These are phyloP conservation scores for Aspergillus sp. DNA, from an alignment of 2,329 filamentous ascomycete genomes.

Conservation along the genomic window DNA sequence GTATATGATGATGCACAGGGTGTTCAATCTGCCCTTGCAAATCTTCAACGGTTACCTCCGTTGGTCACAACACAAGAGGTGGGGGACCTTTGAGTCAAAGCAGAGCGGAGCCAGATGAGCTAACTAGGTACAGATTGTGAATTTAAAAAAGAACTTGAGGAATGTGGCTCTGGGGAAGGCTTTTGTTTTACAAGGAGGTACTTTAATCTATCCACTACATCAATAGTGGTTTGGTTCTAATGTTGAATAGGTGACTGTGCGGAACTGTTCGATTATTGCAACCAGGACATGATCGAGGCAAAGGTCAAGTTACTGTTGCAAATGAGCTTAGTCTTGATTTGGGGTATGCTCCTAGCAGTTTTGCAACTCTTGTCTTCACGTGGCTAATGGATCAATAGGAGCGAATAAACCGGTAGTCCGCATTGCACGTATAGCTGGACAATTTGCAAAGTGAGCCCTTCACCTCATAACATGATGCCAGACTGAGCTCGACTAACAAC, in stretches of 20 bases:
- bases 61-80: slow-evolving; percentile 45
- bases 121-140: slow-evolving; percentile 53
- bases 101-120: slow-evolving; percentile 4
- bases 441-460: slow-evolving; percentile 72
- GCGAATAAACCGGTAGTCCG: slow-evolving; percentile 77
- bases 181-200: slow-evolving; percentile 87
- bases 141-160: slow-evolving; percentile 70
- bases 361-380: background rate
- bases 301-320: slow-evolving; percentile 96
- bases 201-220: slow-evolving; percentile 3
- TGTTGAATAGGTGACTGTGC: slow-evolving; percentile 67
- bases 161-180: slow-evolving; percentile 88
- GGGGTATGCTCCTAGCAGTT: slow-evolving; percentile 54
- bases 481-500: background rate
- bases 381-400: slow-evolving; percentile 21
- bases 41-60: slow-evolving; percentile 42
- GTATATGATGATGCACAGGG: slow-evolving; percentile 39
- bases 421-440: slow-evolving; percentile 92
- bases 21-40: slow-evolving; percentile 35
- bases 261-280: slow-evolving; percentile 95
- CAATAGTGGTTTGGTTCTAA: background rate
- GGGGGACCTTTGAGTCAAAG: slow-evolving; percentile 1
- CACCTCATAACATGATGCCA: background rate
- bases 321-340: slow-evolving; percentile 94
- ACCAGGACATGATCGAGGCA: slow-evolving; percentile 80